Conservation (phyloP, 2,329 filamentous ascomycete species). For the Rachicladosporium sp. region DNA sequence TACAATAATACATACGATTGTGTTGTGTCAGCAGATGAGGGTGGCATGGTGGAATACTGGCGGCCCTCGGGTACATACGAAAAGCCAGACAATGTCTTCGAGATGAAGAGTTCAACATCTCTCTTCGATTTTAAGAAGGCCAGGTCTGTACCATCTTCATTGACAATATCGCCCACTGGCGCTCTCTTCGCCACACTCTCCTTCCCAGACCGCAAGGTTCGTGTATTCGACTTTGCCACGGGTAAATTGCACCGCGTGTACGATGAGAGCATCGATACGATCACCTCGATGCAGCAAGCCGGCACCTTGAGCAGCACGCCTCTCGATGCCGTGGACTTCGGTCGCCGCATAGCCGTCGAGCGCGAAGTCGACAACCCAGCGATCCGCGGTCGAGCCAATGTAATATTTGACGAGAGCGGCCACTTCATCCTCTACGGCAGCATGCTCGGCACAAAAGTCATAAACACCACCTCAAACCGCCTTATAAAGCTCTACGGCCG, state of each 20-base stretch:
- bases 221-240: slow-evolving; percentile 82
- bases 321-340: slow-evolving; percentile 84
- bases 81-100: slow-evolving; percentile 83
- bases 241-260: slow-evolving; percentile 86
- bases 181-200: slow-evolving; percentile 81
- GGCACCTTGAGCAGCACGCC: slow-evolving; percentile 62
- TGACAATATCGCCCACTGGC: slow-evolving; percentile 77
- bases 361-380: slow-evolving; percentile 65
- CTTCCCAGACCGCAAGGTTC: slow-evolving; percentile 83
- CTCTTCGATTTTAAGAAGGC: slow-evolving; percentile 95
- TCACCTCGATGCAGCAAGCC: slow-evolving; percentile 93
- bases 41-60: slow-evolving; percentile 97
- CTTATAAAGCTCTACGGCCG: slow-evolving; percentile 82
- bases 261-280: slow-evolving; percentile 80
- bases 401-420: slow-evolving; percentile 91
- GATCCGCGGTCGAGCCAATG: slow-evolving; percentile 61
- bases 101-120: slow-evolving; percentile 85
- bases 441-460: slow-evolving; percentile 80
- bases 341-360: slow-evolving; percentile 73
- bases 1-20: slow-evolving; percentile 87
- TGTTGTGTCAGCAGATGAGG: slow-evolving; percentile 76
- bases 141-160: slow-evolving; percentile 68
- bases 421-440: slow-evolving; percentile 93
- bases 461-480: slow-evolving; percentile 91
- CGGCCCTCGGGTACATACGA: slow-evolving; percentile 66